Conservation (phyloP, 768 basidiomycete species). For the Leucogyrophana mollusca region DNA sequence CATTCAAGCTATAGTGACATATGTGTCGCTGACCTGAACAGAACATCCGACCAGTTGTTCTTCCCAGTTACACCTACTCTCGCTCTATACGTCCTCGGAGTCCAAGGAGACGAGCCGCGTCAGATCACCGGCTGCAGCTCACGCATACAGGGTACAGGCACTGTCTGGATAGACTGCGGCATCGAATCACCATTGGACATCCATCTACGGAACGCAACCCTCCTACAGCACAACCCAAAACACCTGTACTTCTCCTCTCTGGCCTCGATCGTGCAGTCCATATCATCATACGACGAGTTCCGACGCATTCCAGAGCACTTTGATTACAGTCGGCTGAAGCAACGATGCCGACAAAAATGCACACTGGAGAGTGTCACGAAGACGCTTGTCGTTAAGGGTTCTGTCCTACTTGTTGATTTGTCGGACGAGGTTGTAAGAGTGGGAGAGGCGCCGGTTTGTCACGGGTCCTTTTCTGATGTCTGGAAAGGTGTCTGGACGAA, state of each 20-base stretch:
- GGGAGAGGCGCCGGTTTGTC: conserved; percentile 46
- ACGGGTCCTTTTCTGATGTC: conserved; percentile 60
- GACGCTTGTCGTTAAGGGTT: conserved; percentile 50
- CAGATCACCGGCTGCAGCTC: conserved; percentile 9
- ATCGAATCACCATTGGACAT: conserved; percentile 53
- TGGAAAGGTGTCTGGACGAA: conserved; percentile 60
- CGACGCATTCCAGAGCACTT: conserved; percentile 52
- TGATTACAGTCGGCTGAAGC: conserved; percentile 55
- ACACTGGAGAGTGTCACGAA: conserved; percentile 54
- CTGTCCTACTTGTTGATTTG: conserved; percentile 48
- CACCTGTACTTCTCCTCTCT: conserved; percentile 56
- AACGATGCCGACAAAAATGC: conserved; percentile 57
- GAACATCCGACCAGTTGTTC: conserved; percentile 48
- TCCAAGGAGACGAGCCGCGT: conserved; percentile 17
- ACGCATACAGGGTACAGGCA: too few relatives aligned
- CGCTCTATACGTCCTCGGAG: conserved; percentile 52
- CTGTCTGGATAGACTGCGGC: conserved; percentile 45
- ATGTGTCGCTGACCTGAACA: conserved; percentile 21
- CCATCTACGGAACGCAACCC: conserved; percentile 58
- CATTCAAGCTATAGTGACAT: not conserved
- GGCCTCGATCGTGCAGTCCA: conserved; percentile 47
- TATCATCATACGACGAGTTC: conserved; percentile 57
- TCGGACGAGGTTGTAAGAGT: conserved; percentile 52
- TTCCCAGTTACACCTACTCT: conserved; percentile 56
- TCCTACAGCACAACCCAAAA: conserved; percentile 51